phyloP scores from a whole-genome alignment of 805 yeast species.

The Candida sonorensis region DNA sequence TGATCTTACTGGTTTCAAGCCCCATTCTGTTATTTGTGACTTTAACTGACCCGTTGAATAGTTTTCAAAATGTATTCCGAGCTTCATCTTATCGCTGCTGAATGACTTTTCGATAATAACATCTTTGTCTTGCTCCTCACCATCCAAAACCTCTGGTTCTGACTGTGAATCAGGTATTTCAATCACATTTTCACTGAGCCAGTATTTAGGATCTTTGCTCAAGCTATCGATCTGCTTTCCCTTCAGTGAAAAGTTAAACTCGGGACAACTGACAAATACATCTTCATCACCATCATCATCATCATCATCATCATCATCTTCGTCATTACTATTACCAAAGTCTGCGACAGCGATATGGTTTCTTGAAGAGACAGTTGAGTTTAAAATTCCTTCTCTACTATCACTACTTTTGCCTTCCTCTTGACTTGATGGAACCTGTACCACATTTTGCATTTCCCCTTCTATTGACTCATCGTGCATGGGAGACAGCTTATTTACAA shows the following conservation, averaged over 20 bases:
- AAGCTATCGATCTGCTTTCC: constrained; percentile 9
- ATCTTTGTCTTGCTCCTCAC: too few relatives aligned
- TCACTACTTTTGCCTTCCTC: too few relatives aligned
- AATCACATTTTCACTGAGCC: too few relatives aligned
- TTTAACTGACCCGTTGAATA: constrained; percentile 14
- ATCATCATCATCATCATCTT: not conserved
- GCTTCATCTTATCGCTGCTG: not conserved
- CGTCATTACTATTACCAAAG: not conserved
- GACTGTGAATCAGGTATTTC: constrained; percentile 17
- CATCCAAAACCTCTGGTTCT: too few relatives aligned
- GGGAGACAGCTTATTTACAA: too few relatives aligned
- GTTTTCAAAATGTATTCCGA: constrained; percentile 9
- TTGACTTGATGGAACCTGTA: too few relatives aligned
- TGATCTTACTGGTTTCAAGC: constrained; percentile 30
- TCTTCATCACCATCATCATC: constrained; percentile 1
- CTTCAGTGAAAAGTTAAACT: constrained; percentile 9
- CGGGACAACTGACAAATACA: constrained; percentile 8
- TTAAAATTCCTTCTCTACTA: not conserved
- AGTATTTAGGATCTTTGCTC: not conserved
- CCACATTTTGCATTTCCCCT: too few relatives aligned
- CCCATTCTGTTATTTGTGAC: constrained; percentile 28
- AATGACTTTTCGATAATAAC: too few relatives aligned
- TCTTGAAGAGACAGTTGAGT: too few relatives aligned
- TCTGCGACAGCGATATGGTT: too few relatives aligned
- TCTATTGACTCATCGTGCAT: too few relatives aligned